phyloP scores from a whole-genome alignment of 495 filamentous ascomycete genomes.

The Endocarpon pusillum region DNA sequence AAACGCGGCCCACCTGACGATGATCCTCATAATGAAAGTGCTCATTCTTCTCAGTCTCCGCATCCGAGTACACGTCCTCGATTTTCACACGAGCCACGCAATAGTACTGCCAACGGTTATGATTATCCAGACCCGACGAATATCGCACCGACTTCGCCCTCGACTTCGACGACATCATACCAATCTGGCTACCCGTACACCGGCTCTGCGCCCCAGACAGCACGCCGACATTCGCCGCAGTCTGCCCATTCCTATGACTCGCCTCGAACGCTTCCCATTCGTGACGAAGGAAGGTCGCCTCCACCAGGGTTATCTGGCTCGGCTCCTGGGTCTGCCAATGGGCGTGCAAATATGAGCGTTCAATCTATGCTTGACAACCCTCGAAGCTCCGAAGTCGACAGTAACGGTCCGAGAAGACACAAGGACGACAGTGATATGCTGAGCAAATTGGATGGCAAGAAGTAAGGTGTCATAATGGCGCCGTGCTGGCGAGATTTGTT shows the following conservation, averaged over 20 bases:
- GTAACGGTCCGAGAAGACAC: too few species aligned
- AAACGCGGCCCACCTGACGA: slow-evolving; percentile 15
- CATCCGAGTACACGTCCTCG: slow-evolving; percentile 10
- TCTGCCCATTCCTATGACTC: slow-evolving; percentile 31
- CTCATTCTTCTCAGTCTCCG: slow-evolving; percentile 14
- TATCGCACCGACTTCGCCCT: slow-evolving; percentile 34
- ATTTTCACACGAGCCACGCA: slow-evolving; percentile 21
- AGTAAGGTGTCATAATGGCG: too few species aligned
- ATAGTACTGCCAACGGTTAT: slow-evolving; percentile 18
- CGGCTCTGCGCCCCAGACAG: slow-evolving; percentile 28
- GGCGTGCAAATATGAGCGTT: slow-evolving; percentile 33
- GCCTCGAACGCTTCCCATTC: slow-evolving; percentile 19
- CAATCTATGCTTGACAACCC: slow-evolving; percentile 33
- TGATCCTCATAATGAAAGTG: slow-evolving; percentile 11
- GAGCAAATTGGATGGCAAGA: too few species aligned
- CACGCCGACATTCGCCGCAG: slow-evolving; percentile 34
- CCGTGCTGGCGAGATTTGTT: too few species aligned
- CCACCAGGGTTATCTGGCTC: slow-evolving; percentile 25
- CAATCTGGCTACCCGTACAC: slow-evolving; percentile 24
- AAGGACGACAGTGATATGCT: too few species aligned
- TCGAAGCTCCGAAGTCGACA: too few species aligned
- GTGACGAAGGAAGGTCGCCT: slow-evolving; percentile 20
- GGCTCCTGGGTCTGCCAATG: slow-evolving; percentile 19
- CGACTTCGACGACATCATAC: slow-evolving; percentile 30
- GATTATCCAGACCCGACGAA: slow-evolving; percentile 39